Conservation (phyloP, 1,284 basidiomycete species). For the Cutaneotrichosporon mucoides region DNA sequence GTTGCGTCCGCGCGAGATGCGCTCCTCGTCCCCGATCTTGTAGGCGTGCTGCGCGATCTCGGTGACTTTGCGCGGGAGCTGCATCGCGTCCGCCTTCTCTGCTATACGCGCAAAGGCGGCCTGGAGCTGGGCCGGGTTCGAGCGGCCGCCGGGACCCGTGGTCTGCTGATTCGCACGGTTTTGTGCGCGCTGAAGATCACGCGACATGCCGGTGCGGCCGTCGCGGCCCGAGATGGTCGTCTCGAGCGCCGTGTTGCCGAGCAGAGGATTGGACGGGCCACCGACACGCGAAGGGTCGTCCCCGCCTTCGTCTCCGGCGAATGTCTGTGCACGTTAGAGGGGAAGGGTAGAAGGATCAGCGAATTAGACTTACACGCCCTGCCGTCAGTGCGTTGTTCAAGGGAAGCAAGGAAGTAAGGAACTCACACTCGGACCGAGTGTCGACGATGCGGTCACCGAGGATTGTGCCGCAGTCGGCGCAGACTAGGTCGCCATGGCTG, state of each 20-base stretch:
- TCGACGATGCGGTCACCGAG: slow-evolving; percentile 95
- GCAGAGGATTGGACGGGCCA: slow-evolving; percentile 84
- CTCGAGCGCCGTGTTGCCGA: slow-evolving; percentile 58
- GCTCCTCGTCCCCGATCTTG: slow-evolving; percentile 89
- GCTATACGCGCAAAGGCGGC: slow-evolving; percentile 92
- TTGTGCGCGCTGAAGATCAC: slow-evolving; percentile 83
- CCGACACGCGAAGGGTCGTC: slow-evolving; percentile 99
- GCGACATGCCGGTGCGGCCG: slow-evolving; percentile 86
- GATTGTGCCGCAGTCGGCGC: slow-evolving; percentile 91
- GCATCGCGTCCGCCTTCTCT: slow-evolving; percentile 90
- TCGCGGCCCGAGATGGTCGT: slow-evolving; percentile 94
- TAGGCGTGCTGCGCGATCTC: slow-evolving; percentile 75
- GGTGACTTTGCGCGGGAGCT: slow-evolving; percentile 81
- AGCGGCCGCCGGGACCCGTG: slow-evolving; percentile 62
- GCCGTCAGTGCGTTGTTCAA: slow-evolving; percentile 9
- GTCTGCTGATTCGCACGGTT: slow-evolving; percentile 62
- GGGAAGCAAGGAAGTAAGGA: background rate
- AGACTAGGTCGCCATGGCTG: slow-evolving; percentile 94
- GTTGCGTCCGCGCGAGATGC: slow-evolving; percentile 84
- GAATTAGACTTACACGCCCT: slow-evolving; percentile 62
- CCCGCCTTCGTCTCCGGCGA: slow-evolving; percentile 92
- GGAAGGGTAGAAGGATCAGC: background rate
- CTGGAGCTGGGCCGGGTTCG: slow-evolving; percentile 81
- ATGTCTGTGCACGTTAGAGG: slow-evolving; percentile 61
- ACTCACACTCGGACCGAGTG: slow-evolving; percentile 88